Conservation (phyloP, 805 yeast genomes). For the Kodamaea nitidulidarum region DNA sequence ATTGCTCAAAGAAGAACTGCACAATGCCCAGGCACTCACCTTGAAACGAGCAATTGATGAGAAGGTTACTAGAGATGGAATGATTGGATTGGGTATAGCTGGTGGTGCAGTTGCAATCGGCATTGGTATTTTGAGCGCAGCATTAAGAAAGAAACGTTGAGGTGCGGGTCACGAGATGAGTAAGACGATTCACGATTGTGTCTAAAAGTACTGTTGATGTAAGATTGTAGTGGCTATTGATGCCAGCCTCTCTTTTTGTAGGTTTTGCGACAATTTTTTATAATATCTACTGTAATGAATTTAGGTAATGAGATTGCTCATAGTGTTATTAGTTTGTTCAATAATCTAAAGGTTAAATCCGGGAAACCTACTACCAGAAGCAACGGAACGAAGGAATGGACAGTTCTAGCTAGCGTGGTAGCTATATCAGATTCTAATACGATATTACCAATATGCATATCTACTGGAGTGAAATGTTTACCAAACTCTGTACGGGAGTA, state of each 20-base stretch:
- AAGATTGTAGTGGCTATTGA: no score
- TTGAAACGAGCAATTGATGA: constrained; percentile 77
- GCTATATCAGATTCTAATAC: constrained; percentile 24
- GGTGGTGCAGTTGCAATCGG: constrained; percentile 86
- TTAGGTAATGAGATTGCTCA: constrained; percentile 8
- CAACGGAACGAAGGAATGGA: constrained; percentile 74
- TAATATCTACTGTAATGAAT: neutral
- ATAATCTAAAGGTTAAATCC: constrained; percentile 22
- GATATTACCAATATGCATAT: constrained; percentile 42
- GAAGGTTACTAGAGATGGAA: constrained; percentile 79
- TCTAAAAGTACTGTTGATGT: no score
- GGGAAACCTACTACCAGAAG: constrained; percentile 62
- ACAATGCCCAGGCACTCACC: constrained; percentile 69
- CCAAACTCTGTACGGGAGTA: constrained; percentile 50
- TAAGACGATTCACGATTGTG: no score
- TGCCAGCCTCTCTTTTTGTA: no score
- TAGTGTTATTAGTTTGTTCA: constrained; percentile 26
- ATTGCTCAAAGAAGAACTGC: constrained; percentile 75
- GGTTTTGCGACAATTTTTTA: neutral
- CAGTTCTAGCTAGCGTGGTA: constrained; percentile 74
- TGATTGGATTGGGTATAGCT: constrained; percentile 82
- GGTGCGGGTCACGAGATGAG: neutral
- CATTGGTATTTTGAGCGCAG: constrained; percentile 53
- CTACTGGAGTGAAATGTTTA: constrained; percentile 81
- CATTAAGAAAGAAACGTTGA: constrained; percentile 19